Evolutionary conservation across 768 basidiomycete species (phyloP).

Genomic region (Botryobasidium botryosum): DNA sequence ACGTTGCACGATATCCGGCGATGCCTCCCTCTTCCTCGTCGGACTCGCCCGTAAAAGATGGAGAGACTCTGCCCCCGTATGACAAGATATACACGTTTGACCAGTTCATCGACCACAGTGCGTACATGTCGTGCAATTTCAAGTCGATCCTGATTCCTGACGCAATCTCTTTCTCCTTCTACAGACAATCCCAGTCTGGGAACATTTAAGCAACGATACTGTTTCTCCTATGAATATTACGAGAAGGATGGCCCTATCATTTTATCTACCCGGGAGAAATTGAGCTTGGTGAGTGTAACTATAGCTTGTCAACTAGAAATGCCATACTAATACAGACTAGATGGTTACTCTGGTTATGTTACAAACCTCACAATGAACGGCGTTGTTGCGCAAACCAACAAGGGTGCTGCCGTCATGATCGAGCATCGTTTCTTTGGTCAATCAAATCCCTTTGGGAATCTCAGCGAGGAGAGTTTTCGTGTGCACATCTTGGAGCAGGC

Average conservation of each 20-base stretch:
- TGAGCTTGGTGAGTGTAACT: no score
- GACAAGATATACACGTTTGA: no score
- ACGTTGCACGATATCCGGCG: no score
- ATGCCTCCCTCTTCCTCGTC: no score
- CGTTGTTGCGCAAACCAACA: constrained; percentile 5
- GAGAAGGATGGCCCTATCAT: constrained; percentile 8
- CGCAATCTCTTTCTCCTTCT: no score
- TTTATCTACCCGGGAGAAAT: constrained; percentile 5
- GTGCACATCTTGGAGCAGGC: constrained; percentile 16
- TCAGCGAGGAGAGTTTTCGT: neutral
- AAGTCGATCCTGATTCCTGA: no score
- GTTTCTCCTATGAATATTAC: constrained; percentile 5
- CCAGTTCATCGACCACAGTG: no score
- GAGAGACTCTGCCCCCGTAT: no score
- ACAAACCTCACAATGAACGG: constrained; percentile 4
- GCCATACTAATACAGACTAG: constrained; percentile 1
- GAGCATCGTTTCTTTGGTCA: constrained; percentile 5
- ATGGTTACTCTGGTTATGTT: constrained; percentile 1
- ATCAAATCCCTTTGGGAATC: constrained; percentile 3
- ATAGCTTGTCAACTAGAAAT: no score
- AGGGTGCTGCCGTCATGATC: constrained; percentile 4
- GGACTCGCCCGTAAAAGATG: no score
- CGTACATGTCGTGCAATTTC: no score
- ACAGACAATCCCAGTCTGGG: neutral
- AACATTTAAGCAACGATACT: constrained; percentile 8